phyloP scores from a whole-genome alignment of 129 eudicot species.

The Pulicaria dysenterica region DNA sequence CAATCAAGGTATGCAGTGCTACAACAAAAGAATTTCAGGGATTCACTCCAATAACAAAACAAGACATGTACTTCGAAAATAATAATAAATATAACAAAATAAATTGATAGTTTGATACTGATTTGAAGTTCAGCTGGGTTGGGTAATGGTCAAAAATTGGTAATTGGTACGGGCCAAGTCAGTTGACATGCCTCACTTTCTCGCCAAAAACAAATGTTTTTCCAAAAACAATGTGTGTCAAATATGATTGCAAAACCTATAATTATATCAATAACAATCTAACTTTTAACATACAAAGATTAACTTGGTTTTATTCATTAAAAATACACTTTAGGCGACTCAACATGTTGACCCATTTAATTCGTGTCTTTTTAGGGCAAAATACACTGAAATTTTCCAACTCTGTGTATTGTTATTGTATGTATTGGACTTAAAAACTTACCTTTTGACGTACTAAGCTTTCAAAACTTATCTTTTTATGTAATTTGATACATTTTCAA shows the following conservation, averaged over 20 bases:
- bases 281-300: neutral
- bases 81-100: neutral
- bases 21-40: neutral
- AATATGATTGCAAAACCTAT: constrained; percentile 3
- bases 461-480: no score
- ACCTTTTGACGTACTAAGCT: no score
- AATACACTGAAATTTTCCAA: no score
- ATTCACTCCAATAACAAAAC: neutral
- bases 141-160: neutral
- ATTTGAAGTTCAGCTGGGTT: neutral
- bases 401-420: no score
- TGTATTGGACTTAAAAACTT: no score
- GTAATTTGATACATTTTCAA: no score
- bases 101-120: neutral
- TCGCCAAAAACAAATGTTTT: no score
- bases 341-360: neutral
- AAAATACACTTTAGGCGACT: neutral
- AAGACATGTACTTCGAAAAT: no score
- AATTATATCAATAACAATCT: neutral
- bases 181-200: no score
- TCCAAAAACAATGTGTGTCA: neutral
- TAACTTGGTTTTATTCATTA: neutral
- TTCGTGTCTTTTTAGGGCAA: neutral
- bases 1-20: neutral
- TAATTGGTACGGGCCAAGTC: neutral